Evolutionary conservation across 2,329 filamentous ascomycete genomes (phyloP).

Genomic region (Diaporthe australafricana): DNA sequence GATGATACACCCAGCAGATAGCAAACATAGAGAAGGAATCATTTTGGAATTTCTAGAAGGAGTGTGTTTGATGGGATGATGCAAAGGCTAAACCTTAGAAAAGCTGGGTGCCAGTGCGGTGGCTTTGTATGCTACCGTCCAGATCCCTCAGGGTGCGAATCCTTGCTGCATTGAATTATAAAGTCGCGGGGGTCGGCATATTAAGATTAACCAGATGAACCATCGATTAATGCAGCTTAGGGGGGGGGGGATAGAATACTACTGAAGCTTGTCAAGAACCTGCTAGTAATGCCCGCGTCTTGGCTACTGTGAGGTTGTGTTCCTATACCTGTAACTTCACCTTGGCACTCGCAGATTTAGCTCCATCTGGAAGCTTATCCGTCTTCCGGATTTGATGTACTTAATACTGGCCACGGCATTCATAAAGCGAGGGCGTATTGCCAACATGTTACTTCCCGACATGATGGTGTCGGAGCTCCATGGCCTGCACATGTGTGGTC

Average conservation of each 20-base stretch:
- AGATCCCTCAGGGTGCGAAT: neutral
- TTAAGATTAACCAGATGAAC: constrained; percentile 14
- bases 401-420: neutral
- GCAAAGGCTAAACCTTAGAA: neutral
- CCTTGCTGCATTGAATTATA: constrained; percentile 9
- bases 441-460: constrained; percentile 11
- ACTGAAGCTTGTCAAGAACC: neutral
- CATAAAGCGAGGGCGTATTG: neutral
- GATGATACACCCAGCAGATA: constrained; percentile 4
- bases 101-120: neutral
- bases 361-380: neutral
- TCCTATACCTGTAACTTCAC: neutral
- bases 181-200: neutral
- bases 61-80: neutral
- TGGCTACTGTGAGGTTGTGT: neutral
- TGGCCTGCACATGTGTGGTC: neutral
- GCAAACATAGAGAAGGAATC: neutral
- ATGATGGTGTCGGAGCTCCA: neutral
- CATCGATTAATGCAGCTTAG: neutral
- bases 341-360: constrained; percentile 14
- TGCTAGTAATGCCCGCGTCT: neutral
- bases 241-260: neutral
- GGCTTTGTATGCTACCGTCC: constrained; percentile 4
- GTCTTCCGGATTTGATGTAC: constrained; percentile 16
- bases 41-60: constrained; percentile 10